Percentiles rank a stretch among this genome's conserved stretches.
Evolutionary conservation across 768 basidiomycete genomes (phyloP).

Genomic region (Tricholoma flavovirens): DNA sequence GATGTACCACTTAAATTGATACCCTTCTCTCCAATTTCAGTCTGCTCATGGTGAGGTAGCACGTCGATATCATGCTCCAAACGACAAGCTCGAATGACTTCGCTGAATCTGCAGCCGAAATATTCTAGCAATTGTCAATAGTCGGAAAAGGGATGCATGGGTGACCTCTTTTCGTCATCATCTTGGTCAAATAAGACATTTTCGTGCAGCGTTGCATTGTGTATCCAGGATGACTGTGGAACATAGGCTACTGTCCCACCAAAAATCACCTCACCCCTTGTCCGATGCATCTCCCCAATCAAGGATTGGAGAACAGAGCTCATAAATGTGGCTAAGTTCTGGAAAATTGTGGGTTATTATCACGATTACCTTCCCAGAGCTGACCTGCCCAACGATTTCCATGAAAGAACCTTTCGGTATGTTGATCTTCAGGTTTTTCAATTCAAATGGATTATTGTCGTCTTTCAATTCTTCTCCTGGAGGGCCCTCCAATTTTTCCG

Average conservation of each 20-base stretch:
- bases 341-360: constrained; percentile 4
- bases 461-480: constrained; percentile 14
- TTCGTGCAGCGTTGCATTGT: constrained; percentile 60
- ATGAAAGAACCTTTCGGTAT: constrained; percentile 55
- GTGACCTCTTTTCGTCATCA: constrained; percentile 50
- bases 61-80: constrained; percentile 66
- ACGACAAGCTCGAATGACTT: constrained; percentile 59
- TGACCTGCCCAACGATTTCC: constrained; percentile 68
- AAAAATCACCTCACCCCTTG: constrained; percentile 50
- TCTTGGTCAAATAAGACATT: constrained; percentile 72
- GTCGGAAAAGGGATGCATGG: constrained; percentile 28
- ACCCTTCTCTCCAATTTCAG: constrained; percentile 75
- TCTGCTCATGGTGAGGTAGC: constrained; percentile 61
- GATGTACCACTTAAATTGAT: constrained; percentile 53
- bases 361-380: constrained; percentile 57
- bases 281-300: constrained; percentile 64
- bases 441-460: constrained; percentile 45
- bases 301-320: constrained; percentile 51
- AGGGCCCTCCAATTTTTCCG: constrained; percentile 5
- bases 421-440: constrained; percentile 40
- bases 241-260: constrained; percentile 54
- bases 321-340: constrained; percentile 22
- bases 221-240: constrained; percentile 59
- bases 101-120: constrained; percentile 37
- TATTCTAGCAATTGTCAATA: constrained; percentile 19